Evolutionary conservation across 1,139 yeast genomes (phyloP).

Genomic region (Lodderomyces beijingensis): DNA sequence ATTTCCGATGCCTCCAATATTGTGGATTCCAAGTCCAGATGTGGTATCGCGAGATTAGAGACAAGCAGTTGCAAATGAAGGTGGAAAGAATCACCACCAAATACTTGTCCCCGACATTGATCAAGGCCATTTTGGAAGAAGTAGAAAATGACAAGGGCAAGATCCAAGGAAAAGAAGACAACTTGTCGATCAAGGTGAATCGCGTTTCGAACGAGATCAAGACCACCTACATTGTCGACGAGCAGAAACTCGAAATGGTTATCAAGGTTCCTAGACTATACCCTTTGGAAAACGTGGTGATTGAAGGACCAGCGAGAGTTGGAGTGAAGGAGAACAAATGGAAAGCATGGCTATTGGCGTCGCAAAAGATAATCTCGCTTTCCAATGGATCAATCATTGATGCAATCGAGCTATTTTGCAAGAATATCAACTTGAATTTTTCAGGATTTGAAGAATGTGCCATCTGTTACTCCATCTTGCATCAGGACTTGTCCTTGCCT

Average conservation of each 20-base stretch:
- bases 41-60: constrained; percentile 67
- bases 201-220: constrained; percentile 63
- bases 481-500: constrained; percentile 88
- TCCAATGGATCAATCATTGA: constrained; percentile 79
- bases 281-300: constrained; percentile 37
- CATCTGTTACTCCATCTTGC: constrained; percentile 86
- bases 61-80: constrained; percentile 50
- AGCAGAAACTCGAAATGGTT: constrained; percentile 78
- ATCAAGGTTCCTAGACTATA: constrained; percentile 39
- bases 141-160: constrained; percentile 39
- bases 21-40: constrained; percentile 65
- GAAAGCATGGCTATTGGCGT: constrained; percentile 93
- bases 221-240: constrained; percentile 77
- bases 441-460: constrained; percentile 96
- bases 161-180: constrained; percentile 46
- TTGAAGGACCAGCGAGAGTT: constrained; percentile 73
- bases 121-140: constrained; percentile 53
- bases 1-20: constrained; percentile 52
- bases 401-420: constrained; percentile 76
- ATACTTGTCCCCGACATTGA: constrained; percentile 61
- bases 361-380: constrained; percentile 73
- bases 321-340: constrained; percentile 93
- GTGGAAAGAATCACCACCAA: constrained; percentile 62
- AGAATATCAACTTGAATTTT: constrained; percentile 77
- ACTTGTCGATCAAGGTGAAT: constrained; percentile 55